These are phyloP conservation scores for Paratinospora sagittata DNA, from an alignment of 164 flowering plant species.

Conservation along the genomic window DNA sequence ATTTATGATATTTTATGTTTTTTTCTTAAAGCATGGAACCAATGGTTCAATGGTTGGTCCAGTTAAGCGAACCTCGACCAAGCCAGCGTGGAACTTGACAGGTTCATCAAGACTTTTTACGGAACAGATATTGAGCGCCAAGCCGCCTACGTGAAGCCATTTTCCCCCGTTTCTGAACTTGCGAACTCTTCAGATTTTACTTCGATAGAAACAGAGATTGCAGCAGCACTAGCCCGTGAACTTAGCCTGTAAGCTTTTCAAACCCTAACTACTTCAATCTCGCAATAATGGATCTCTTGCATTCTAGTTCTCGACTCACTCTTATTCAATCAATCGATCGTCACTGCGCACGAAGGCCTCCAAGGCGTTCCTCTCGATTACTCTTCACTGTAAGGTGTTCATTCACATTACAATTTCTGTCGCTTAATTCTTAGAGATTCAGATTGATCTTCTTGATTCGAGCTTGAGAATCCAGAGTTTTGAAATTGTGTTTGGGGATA, in stretches of 20 bases:
- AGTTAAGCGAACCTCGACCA: too few species aligned
- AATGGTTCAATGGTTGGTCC: too few species aligned
- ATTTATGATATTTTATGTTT: too few species aligned
- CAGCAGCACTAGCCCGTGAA: not conserved
- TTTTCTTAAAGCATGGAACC: too few species aligned
- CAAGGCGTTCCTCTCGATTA: constrained; percentile 6
- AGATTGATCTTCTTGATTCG: not conserved
- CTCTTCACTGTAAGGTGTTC: constrained; percentile 16
- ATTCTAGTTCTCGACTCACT: constrained; percentile 6
- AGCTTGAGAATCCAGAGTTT: not conserved
- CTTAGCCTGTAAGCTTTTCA: not conserved
- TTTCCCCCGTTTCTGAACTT: not conserved
- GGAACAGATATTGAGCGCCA: not conserved
- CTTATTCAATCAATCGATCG: not conserved
- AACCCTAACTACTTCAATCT: not conserved
- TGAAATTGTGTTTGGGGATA: not conserved
- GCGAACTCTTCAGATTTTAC: not conserved
- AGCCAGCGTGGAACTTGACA: too few species aligned
- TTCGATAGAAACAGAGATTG: not conserved
- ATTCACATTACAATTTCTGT: not conserved
- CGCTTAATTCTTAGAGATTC: not conserved
- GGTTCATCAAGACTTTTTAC: too few species aligned
- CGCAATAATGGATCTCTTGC: constrained; percentile 7
- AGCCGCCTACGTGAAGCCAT: not conserved
- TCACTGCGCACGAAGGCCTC: not conserved